Evolutionary conservation across 345 rosid genomes (phyloP), one percentile per base, ranked within the genome.

Genomic region (Clarkia xantiana): DNA sequence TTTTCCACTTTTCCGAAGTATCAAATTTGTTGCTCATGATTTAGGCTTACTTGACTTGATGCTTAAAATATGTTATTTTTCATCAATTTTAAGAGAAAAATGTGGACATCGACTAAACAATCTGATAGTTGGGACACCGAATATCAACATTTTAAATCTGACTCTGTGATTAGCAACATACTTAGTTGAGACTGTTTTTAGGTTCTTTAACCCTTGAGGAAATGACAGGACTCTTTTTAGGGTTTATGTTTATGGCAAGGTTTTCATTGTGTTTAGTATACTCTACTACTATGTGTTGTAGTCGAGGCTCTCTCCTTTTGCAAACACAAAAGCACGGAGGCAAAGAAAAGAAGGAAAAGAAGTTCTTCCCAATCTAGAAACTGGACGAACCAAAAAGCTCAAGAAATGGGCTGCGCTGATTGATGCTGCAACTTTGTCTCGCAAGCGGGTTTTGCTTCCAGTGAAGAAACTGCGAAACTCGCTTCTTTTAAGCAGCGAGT

Each of bases 241-340:
- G 9, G 9, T 5, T 3, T 29, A 29, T 22, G 25, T 3, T 10
- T 34, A 34, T n/a, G 16, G 19, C 16, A 11, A 8, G 40, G 53
- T 15, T 18, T n/a, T 49, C 16, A 34, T 13, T 49, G 53, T 13
- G 9, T n/a, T 55, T 25, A 65, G 64, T 60, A 82, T 16, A 12
- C n/a, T 17, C 74, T 17, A n/a, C 38, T 40, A n/a, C 29, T 45
- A 1, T 11, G 13, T 56, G 43, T 23, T 48, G 15, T 80, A 87
- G 99, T 93, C 94, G 56, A 87, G 95, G 75, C 76, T 80, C 60
- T 93, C 99, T 42, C 97, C 99, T 67, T 87, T 93, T 66, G 99
- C 99, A 34, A 87, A 80, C 58, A 59, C 86, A 4, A 93, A 93
- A 75, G 69, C 70, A 34, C 71, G 58, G 58, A 74, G 62, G 60